Base-by-base conservation (phyloP, 225 moss, liverwort and hornwort genomes). In the Sphagnum tenellum region DNA sequence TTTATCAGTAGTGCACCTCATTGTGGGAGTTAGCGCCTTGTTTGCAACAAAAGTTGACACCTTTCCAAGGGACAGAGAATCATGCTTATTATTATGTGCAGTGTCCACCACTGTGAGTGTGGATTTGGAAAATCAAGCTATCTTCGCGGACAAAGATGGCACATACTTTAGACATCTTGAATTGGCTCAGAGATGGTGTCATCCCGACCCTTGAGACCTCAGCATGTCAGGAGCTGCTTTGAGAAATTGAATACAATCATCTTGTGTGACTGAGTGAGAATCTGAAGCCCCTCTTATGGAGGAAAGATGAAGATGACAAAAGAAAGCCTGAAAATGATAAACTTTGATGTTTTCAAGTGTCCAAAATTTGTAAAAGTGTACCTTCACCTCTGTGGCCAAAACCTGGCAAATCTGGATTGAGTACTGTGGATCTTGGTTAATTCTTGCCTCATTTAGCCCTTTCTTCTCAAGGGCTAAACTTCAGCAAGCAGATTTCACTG, bases 51-150 rank as follows among this genome's bases (percentile, higher is more conserved):
- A 92, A 12, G 75, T 79, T 64, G 90, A 77, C 53, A 98, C 96
- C 6, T 78, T 98, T 14, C 82, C 80, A 45, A 90, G 96, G 47
- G 96, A 98, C 61, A 79, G 89, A n/a, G 89, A 89, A 68, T 98
- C 92, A 98, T 98, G 96, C 79, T 98, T 69, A 93, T 89, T 46
- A 87, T 89, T 49, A 98, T 98, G 96, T 98, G 92, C 75, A 93
- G 96, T 66, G 96, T 92, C 59, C 88, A 93, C 69, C 92, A 90
- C 76, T 86, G 85, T 98, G 51, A 90, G 89, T 68, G 81, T 92
- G 80, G 96, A 93, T 69, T 69, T 90, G 14, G 83, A 85, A 65
- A 84, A 93, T 75, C 92, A 83, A 53, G 85, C 90, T 3, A 89
- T 98, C 62, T 98, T 98, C 69, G 89, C 92, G 49, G 96, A 98